Evolutionary conservation across 2,329 filamentous ascomycete genomes (phyloP).

Genomic region (Trichoderma lentiforme): DNA sequence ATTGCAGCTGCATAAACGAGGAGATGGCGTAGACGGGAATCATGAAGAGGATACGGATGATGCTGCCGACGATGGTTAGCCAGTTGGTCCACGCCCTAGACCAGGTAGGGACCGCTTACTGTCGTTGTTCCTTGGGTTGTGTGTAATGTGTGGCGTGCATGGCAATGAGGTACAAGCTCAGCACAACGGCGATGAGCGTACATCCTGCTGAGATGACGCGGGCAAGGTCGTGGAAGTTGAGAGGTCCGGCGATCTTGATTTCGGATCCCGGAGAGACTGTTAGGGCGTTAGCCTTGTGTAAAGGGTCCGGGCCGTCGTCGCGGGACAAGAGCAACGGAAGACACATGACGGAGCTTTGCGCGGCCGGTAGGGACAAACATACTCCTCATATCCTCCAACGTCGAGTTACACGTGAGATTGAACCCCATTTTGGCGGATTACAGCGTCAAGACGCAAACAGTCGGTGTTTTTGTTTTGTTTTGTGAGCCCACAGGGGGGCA

Average conservation of each 20-base stretch:
- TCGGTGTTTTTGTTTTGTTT: neutral
- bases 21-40: constrained; percentile 76
- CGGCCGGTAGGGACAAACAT: constrained; percentile 24
- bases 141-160: constrained; percentile 61
- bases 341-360: neutral
- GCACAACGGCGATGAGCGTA: constrained; percentile 48
- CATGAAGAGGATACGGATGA: constrained; percentile 87
- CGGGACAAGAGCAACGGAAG: neutral
- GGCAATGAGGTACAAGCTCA: constrained; percentile 55
- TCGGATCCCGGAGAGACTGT: constrained; percentile 42
- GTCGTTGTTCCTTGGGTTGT: constrained; percentile 57
- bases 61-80: constrained; percentile 43
- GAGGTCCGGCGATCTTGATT: constrained; percentile 42
- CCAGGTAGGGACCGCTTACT: constrained; percentile 38
- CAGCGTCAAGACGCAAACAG: neutral
- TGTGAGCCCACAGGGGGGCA: constrained; percentile 7
- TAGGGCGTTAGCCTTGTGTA: neutral
- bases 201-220: constrained; percentile 48
- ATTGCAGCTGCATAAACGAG: constrained; percentile 69
- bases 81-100: neutral
- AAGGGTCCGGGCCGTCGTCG: neutral
- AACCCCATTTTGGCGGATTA: constrained; percentile 22
- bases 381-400: constrained; percentile 44
- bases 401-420: constrained; percentile 42
- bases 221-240: constrained; percentile 55